Evolutionary conservation across 768 basidiomycete species (phyloP).

Genomic region (Leccinum truebloodii): DNA sequence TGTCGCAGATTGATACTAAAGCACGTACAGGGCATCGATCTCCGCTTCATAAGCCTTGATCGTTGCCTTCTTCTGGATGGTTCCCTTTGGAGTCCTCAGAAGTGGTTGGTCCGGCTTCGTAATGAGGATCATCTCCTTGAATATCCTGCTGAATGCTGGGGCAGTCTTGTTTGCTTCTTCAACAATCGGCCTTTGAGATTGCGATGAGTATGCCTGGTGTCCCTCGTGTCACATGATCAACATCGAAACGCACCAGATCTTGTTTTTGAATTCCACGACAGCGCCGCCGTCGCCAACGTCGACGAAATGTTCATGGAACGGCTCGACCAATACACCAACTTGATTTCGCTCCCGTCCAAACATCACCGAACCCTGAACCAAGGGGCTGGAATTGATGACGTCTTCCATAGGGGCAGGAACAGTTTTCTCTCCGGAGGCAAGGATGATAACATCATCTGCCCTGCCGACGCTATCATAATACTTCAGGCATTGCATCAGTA

Average conservation of each 20-base stretch:
- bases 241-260: slow-evolving; percentile 24
- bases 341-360: slow-evolving; percentile 35
- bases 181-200: slow-evolving; percentile 32
- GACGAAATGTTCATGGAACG: slow-evolving; percentile 15
- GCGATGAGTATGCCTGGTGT: neutral
- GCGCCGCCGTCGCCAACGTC: slow-evolving; percentile 13
- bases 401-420: slow-evolving; percentile 35
- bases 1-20: no score
- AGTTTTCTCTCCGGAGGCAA: slow-evolving; percentile 35
- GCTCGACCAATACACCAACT: slow-evolving; percentile 35
- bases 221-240: neutral
- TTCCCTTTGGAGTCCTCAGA: slow-evolving; percentile 35
- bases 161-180: slow-evolving; percentile 41
- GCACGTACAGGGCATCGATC: slow-evolving; percentile 22
- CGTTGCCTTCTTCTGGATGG: slow-evolving; percentile 17
- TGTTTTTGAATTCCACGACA: slow-evolving; percentile 15
- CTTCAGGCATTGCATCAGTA: neutral
- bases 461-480: slow-evolving; percentile 37
- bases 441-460: slow-evolving; percentile 35
- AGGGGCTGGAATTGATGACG: slow-evolving; percentile 21
- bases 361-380: slow-evolving; percentile 27
- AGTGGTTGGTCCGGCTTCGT: slow-evolving; percentile 41
- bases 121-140: slow-evolving; percentile 53
- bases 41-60: slow-evolving; percentile 23
- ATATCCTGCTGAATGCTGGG: slow-evolving; percentile 43